phyloP scores from a whole-genome alignment of 495 filamentous ascomycete genomes.

The Penicillium nucicola region DNA sequence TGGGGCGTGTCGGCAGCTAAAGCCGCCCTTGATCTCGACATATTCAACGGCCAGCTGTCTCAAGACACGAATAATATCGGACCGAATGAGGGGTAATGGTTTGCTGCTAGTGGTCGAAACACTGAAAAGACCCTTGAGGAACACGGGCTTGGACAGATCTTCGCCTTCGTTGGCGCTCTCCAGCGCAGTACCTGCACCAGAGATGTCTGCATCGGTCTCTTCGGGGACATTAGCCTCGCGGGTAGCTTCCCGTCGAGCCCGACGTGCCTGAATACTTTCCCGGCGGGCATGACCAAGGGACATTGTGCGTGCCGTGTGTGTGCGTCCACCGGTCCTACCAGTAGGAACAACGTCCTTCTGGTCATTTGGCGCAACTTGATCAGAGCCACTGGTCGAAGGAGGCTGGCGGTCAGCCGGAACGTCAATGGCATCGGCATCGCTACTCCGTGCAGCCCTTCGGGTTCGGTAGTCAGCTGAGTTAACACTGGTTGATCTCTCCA shows the following conservation, averaged over 20 bases:
- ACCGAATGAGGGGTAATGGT: conserved; percentile 76
- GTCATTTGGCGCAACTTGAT: conserved; percentile 55
- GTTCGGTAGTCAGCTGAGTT: conserved; percentile 74
- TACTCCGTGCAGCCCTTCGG: conserved; percentile 58
- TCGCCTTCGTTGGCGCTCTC: conserved; percentile 55
- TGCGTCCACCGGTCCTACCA: conserved; percentile 22
- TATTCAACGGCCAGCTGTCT: conserved; percentile 85
- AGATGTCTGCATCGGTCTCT: conserved; percentile 66
- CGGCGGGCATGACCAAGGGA: conserved; percentile 86
- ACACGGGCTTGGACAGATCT: conserved; percentile 80
- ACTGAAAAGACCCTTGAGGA: conserved; percentile 95
- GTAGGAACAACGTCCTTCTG: conserved; percentile 41
- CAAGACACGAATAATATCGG: conserved; percentile 89
- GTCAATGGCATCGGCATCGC: conserved; percentile 49
- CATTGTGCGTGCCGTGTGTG: conserved; percentile 69
- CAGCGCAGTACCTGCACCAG: conserved; percentile 43
- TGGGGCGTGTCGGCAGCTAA: conserved; percentile 81
- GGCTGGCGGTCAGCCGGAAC: conserved; percentile 52
- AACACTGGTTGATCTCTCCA: conserved; percentile 82
- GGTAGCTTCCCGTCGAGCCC: conserved; percentile 63
- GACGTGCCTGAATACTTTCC: conserved; percentile 85
- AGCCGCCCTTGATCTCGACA: conserved; percentile 89
- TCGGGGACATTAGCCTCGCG: conserved; percentile 72
- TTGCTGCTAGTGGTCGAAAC: conserved; percentile 95
- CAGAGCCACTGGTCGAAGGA: conserved; percentile 74